Base-by-base conservation (phyloP, 2,329 filamentous ascomycete species). In the Colletotrichum euphorbiae region DNA sequence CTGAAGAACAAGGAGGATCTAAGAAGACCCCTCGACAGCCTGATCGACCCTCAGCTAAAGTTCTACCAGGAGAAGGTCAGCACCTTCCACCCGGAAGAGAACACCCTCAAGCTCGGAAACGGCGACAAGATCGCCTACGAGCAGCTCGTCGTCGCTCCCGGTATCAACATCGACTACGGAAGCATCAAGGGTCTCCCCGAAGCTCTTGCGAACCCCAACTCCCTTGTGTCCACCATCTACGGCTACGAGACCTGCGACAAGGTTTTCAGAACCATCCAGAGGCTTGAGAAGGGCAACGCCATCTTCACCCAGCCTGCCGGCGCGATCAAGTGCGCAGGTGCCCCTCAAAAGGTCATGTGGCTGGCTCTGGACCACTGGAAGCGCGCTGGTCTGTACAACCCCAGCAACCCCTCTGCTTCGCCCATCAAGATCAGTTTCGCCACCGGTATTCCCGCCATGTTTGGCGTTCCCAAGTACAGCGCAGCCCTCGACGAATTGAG, bases 331-430 rank as follows among this genome's bases (percentile, higher is more conserved):
- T 89, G 87, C 70, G 87, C 87, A 2, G 87, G 87, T 48, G 87
- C 86, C 2, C 87, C 87, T 11, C 87, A 89, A 70, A 89, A 89
- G 77, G 79, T 84, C 73, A 85, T 89, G 85, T 89, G 87, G 87
- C 81, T 89, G 15, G 87, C 87, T 1, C 77, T 88, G 46, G 85
- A 89, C 73, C 76, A 86, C 75, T 89, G 87, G 87, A 87, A 84
- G 76, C 77, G 78, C 33, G 79, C 79, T 0, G 86, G 85, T 2
- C 74, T 86, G 3, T 89, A 88, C 75, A 74, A 83, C 61, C 72
- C 81, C 1, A 68, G 70, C 61, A 77, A 80, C 58, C 72, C 78
- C 0, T 72, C 79, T 1, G 52, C 56, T 6, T 86, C 84, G 0
- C 73, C 80, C 2, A 82, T 89, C 72, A 79, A 83, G 21, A 84